Evolutionary conservation across 306 rosid genomes (phyloP).

Genomic region (Dryas drummondii): DNA sequence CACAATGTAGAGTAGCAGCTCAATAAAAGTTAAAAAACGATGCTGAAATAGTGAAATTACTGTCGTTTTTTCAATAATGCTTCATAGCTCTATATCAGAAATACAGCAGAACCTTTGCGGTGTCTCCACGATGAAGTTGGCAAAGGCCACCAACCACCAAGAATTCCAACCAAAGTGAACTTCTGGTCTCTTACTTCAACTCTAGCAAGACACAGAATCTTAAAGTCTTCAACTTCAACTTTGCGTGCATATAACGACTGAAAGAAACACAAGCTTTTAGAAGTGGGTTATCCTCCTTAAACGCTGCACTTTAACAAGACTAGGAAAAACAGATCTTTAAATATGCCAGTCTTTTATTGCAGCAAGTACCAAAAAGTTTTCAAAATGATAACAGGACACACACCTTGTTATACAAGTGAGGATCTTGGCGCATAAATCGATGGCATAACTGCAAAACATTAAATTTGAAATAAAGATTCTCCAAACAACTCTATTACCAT

Average conservation of each 20-base stretch:
- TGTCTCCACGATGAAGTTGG: slow-evolving; percentile 24
- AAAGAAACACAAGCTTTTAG: slow-evolving; percentile 24
- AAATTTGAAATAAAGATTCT: slow-evolving; percentile 23
- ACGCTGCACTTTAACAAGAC: too few relatives aligned
- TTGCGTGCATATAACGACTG: slow-evolving; percentile 70
- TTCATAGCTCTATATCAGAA: slow-evolving; percentile 32
- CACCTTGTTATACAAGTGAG: slow-evolving; percentile 46
- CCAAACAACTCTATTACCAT: slow-evolving; percentile 7
- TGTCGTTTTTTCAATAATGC: slow-evolving; percentile 22
- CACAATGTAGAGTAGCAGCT: background rate
- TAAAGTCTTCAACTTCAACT: slow-evolving; percentile 75
- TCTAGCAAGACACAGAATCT: slow-evolving; percentile 59
- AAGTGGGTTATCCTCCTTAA: slow-evolving; percentile 4
- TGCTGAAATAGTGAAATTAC: background rate
- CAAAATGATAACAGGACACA: slow-evolving; percentile 18
- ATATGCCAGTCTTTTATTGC: background rate
- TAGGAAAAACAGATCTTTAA: background rate
- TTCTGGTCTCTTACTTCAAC: slow-evolving; percentile 53
- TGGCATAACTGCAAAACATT: slow-evolving; percentile 56
- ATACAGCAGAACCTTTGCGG: slow-evolving; percentile 31
- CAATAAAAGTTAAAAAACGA: background rate
- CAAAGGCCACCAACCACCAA: slow-evolving; percentile 78
- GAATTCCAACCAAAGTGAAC: slow-evolving; percentile 65
- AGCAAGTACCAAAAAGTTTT: background rate
- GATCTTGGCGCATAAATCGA: slow-evolving; percentile 36